Conservation (phyloP, 345 rosid genomes). For the Reutealis trisperma region DNA sequence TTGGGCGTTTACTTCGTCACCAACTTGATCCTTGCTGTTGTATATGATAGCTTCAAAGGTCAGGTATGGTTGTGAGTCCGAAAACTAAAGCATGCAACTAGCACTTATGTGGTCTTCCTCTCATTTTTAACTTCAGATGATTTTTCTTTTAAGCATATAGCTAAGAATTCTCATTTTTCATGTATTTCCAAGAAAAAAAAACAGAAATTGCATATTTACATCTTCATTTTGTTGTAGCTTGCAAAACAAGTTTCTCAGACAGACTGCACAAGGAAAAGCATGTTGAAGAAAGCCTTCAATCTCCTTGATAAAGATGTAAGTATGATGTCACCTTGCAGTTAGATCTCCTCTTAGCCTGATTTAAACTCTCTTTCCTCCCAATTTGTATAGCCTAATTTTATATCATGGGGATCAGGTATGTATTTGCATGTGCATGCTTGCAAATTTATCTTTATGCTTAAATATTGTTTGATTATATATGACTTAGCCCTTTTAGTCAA, state of each 20-base stretch:
- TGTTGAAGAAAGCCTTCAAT: slow-evolving; percentile 76
- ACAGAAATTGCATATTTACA: slow-evolving; percentile 8
- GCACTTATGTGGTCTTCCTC: neutral
- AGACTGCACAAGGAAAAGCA: slow-evolving; percentile 67
- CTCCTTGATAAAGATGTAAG: slow-evolving; percentile 80
- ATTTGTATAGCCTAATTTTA: slow-evolving; percentile 5
- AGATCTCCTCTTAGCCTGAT: slow-evolving; percentile 16
- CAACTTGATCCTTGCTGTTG: slow-evolving; percentile 96
- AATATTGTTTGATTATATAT: neutral
- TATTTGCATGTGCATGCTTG: neutral
- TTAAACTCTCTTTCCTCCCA: slow-evolving; percentile 8
- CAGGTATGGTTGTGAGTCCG: slow-evolving; percentile 52
- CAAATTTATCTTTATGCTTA: slow-evolving; percentile 12
- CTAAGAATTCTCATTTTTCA: neutral
- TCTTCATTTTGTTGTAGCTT: slow-evolving; percentile 51
- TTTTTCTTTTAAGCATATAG: neutral
- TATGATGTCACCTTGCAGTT: slow-evolving; percentile 19
- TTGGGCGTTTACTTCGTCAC: slow-evolving; percentile 96
- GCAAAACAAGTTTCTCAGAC: slow-evolving; percentile 79
- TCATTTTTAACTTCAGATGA: neutral
- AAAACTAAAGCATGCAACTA: neutral
- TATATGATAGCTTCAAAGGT: slow-evolving; percentile 90
- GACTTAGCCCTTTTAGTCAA: neutral
- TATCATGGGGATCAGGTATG: neutral
- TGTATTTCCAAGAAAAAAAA: neutral